A percentile compares a stretch with the other conserved stretches of the same genome.
These are phyloP conservation scores for Baeospora myosura DNA, from an alignment of 1,284 basidiomycete genomes.

Conservation along the genomic window DNA sequence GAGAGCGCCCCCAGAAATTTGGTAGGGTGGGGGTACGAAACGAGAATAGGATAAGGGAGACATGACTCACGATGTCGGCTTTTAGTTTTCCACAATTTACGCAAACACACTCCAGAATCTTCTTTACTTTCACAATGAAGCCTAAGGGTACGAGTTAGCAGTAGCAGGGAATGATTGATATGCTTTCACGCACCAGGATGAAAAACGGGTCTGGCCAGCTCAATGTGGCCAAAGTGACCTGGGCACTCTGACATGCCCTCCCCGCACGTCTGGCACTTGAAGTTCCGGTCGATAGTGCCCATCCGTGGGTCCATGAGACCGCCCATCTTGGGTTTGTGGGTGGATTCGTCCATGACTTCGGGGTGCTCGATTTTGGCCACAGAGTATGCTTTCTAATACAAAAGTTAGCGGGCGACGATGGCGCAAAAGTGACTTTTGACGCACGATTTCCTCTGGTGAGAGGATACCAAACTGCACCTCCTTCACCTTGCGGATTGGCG, in stretches of 20 bases:
- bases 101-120: slow-evolving; percentile 98
- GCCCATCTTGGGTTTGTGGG: slow-evolving; percentile 81
- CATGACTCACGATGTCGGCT: slow-evolving; percentile 87
- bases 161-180: slow-evolving; percentile 2
- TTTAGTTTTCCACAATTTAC: slow-evolving; percentile 98
- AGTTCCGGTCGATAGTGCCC: slow-evolving; percentile 98
- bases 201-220: slow-evolving; percentile 93
- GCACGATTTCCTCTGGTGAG: slow-evolving; percentile 98
- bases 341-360: slow-evolving; percentile 95
- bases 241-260: slow-evolving; percentile 98
- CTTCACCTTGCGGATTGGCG: slow-evolving; percentile 88
- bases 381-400: slow-evolving; percentile 86
- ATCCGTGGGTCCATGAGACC: slow-evolving; percentile 97
- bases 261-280: slow-evolving; percentile 99
- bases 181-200: slow-evolving; percentile 72
- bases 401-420: slow-evolving; percentile 13
- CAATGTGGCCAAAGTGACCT: slow-evolving; percentile 98
- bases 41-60: slow-evolving; percentile 68
- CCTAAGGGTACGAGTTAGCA: slow-evolving; percentile 39
- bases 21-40: slow-evolving; percentile 84
- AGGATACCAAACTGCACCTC: slow-evolving; percentile 99
- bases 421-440: slow-evolving; percentile 27
- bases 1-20: slow-evolving; percentile 94
- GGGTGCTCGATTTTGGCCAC: slow-evolving; percentile 98
- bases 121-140: slow-evolving; percentile 99